These are phyloP conservation scores for Claviceps africana DNA, from an alignment of 2,329 filamentous ascomycete genomes.

Conservation along the genomic window DNA sequence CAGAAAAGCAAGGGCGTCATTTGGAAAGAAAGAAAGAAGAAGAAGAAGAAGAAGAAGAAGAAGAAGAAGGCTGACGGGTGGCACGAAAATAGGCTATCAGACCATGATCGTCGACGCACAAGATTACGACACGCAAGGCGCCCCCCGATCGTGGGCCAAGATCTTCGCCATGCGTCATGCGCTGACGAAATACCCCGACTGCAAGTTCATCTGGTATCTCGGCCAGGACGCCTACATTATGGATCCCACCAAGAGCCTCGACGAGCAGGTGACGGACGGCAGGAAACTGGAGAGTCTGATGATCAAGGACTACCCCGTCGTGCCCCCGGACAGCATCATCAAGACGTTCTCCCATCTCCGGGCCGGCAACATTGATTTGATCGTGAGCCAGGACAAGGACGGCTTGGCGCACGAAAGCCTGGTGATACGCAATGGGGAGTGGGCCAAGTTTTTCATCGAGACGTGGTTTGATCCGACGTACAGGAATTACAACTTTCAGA, in stretches of 20 bases:
- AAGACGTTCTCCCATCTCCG: slow-evolving; percentile 79
- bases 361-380: slow-evolving; percentile 62
- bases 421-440: slow-evolving; percentile 69
- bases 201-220: slow-evolving; percentile 75
- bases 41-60: too few relatives aligned
- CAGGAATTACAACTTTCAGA: slow-evolving; percentile 89
- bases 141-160: slow-evolving; percentile 55
- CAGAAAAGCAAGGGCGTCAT: too few relatives aligned
- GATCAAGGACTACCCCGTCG: slow-evolving; percentile 73
- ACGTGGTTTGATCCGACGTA: slow-evolving; percentile 95
- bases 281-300: slow-evolving; percentile 60
- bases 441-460: slow-evolving; percentile 85
- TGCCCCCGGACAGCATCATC: slow-evolving; percentile 93
- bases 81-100: slow-evolving; percentile 38
- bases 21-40: background rate
- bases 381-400: slow-evolving; percentile 72
- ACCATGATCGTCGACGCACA: slow-evolving; percentile 67
- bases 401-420: slow-evolving; percentile 68
- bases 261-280: slow-evolving; percentile 55
- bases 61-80: background rate
- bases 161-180: slow-evolving; percentile 83
- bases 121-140: slow-evolving; percentile 56
- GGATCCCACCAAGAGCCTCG: slow-evolving; percentile 58
- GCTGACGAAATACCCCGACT: slow-evolving; percentile 63
- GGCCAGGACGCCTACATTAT: slow-evolving; percentile 79